phyloP scores from a whole-genome alignment of 2,329 filamentous ascomycete species.

The Fusarium setosum region DNA sequence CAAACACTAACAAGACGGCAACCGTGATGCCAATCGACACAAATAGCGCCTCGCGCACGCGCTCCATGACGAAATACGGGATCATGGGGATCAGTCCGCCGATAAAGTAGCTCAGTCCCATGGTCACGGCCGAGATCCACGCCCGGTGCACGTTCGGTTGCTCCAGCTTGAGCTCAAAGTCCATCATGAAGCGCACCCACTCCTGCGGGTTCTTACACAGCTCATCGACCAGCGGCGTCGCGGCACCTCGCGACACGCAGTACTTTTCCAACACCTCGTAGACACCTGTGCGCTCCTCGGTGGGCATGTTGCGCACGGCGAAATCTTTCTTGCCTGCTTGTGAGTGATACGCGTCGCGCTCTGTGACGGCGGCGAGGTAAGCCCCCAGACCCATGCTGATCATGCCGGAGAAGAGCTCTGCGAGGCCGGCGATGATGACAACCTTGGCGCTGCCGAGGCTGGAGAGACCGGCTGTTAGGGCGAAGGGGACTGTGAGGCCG shows the following conservation, averaged over 20 bases:
- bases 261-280: slow-evolving; percentile 64
- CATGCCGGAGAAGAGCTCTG: slow-evolving; percentile 79
- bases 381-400: slow-evolving; percentile 84
- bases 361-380: slow-evolving; percentile 74
- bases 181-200: slow-evolving; percentile 70
- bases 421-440: slow-evolving; percentile 78
- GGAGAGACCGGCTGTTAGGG: slow-evolving; percentile 79
- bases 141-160: slow-evolving; percentile 57
- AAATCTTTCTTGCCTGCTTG: slow-evolving; percentile 58
- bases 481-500: slow-evolving; percentile 83
- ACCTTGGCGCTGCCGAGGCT: slow-evolving; percentile 72
- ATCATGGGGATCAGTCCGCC: slow-evolving; percentile 78
- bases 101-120: slow-evolving; percentile 76
- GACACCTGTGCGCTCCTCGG: slow-evolving; percentile 59
- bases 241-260: slow-evolving; percentile 56
- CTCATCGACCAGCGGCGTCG: slow-evolving; percentile 60
- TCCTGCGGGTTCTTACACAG: slow-evolving; percentile 59
- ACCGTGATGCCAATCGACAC: slow-evolving; percentile 71
- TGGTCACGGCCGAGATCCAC: slow-evolving; percentile 70
- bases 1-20: slow-evolving; percentile 70
- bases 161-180: slow-evolving; percentile 64
- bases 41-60: slow-evolving; percentile 62
- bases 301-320: slow-evolving; percentile 56
- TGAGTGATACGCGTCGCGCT: slow-evolving; percentile 62
- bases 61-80: slow-evolving; percentile 72